These are phyloP conservation scores for Paramyrothecium sp. DNA, from an alignment of 2,329 filamentous ascomycete species.

Conservation along the genomic window DNA sequence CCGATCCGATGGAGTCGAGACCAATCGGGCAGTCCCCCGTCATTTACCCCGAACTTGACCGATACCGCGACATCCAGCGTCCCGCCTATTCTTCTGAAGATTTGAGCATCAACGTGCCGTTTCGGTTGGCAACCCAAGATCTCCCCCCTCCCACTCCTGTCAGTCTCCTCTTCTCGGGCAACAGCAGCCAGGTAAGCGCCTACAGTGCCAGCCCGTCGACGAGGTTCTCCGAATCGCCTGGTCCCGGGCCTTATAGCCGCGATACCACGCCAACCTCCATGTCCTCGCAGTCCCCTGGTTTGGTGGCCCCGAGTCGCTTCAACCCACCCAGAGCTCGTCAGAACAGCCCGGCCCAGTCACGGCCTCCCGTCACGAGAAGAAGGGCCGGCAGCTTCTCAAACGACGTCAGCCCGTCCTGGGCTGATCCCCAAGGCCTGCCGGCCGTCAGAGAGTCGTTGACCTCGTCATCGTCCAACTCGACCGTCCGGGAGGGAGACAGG, in stretches of 20 bases:
- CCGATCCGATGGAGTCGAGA: constrained; percentile 40
- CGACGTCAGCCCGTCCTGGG: constrained; percentile 41
- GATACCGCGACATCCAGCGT: constrained; percentile 50
- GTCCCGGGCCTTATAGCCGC: constrained; percentile 69
- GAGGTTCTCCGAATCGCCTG: constrained; percentile 70
- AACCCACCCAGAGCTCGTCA: constrained; percentile 49
- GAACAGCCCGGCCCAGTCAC: constrained; percentile 52
- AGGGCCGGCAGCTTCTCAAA: constrained; percentile 54
- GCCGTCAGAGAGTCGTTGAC: constrained; percentile 68
- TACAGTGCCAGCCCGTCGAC: constrained; percentile 73
- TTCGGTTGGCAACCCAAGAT: constrained; percentile 61
- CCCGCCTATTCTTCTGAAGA: constrained; percentile 30
- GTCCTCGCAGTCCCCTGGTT: constrained; percentile 69
- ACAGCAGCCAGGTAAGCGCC: constrained; percentile 53
- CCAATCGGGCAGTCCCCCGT: constrained; percentile 38
- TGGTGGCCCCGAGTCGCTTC: constrained; percentile 48
- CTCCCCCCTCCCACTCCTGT: constrained; percentile 63
- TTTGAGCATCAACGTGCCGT: constrained; percentile 45
- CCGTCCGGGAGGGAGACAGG: constrained; percentile 54
- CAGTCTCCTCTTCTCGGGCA: constrained; percentile 54
- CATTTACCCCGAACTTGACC: constrained; percentile 60
- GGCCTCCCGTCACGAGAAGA: constrained; percentile 60
- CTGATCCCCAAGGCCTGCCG: constrained; percentile 58
- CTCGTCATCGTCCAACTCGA: constrained; percentile 72
- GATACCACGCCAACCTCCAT: constrained; percentile 78